Evolutionary conservation across 805 yeast species (phyloP).

Genomic region (Cyberlindnera petersonii): DNA sequence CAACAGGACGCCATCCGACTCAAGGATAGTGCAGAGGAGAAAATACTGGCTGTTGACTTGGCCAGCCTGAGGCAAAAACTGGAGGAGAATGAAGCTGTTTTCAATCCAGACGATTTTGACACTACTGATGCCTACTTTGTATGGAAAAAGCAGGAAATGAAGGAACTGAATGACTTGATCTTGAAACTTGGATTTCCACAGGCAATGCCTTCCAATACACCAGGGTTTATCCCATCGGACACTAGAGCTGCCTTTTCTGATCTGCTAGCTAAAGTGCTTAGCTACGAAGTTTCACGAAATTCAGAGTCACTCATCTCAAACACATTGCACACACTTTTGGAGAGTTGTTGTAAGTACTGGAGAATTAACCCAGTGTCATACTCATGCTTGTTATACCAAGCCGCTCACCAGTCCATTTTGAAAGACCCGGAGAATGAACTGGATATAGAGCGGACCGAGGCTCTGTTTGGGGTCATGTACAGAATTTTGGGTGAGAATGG

Average conservation of each 20-base stretch:
- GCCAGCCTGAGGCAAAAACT: slow-evolving; percentile 8
- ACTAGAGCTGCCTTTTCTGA: slow-evolving; percentile 38
- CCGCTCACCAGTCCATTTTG: slow-evolving; percentile 38
- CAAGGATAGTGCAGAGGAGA: slow-evolving; percentile 38
- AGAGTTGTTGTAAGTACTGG: slow-evolving; percentile 53
- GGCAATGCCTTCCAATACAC: background rate
- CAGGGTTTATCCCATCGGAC: slow-evolving; percentile 37
- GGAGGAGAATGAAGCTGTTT: slow-evolving; percentile 29
- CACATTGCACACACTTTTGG: slow-evolving; percentile 40
- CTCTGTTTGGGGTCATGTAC: slow-evolving; percentile 32
- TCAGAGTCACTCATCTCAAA: slow-evolving; percentile 35
- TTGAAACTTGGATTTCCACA: slow-evolving; percentile 1
- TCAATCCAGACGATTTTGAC: slow-evolving; percentile 35
- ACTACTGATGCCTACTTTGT: slow-evolving; percentile 29
- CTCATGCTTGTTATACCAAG: slow-evolving; percentile 47
- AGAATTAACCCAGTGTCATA: slow-evolving; percentile 47
- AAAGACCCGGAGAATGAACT: slow-evolving; percentile 27
- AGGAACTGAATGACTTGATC: slow-evolving; percentile 16
- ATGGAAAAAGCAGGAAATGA: slow-evolving; percentile 41
- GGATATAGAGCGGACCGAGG: slow-evolving; percentile 29
- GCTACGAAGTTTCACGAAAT: slow-evolving; percentile 29
- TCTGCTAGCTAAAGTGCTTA: slow-evolving; percentile 41
- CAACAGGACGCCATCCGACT: slow-evolving; percentile 50
- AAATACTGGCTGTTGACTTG: slow-evolving; percentile 31
- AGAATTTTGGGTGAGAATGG: slow-evolving; percentile 22